phyloP scores from a whole-genome alignment of 2,329 filamentous ascomycete species.

The Fonsecaea pugnacius region DNA sequence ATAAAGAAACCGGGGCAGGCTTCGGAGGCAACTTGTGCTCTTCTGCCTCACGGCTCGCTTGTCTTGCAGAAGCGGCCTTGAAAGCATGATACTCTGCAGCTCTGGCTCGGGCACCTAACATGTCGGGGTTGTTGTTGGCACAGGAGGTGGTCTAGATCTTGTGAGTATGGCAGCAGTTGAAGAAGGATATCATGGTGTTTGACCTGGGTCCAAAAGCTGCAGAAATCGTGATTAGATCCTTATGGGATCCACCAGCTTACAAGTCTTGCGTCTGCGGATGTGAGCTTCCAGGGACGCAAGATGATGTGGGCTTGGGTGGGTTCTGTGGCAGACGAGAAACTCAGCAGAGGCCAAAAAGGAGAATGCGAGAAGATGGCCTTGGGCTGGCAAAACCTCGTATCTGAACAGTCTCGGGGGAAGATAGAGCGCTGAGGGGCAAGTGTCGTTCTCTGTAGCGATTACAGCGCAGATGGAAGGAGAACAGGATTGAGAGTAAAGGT shows the following conservation, averaged over 20 bases:
- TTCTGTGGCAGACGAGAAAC: conserved; percentile 1
- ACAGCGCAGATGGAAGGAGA: not conserved
- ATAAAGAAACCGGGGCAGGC: conserved; percentile 34
- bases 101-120: conserved; percentile 37
- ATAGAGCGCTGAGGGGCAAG: not conserved
- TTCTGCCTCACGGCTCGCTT: conserved; percentile 36
- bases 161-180: not conserved
- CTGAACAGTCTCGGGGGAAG: not conserved
- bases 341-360: not conserved
- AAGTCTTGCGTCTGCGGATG: not conserved
- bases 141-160: conserved; percentile 2
- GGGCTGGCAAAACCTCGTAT: not conserved
- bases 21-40: conserved; percentile 36
- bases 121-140: conserved; percentile 16
- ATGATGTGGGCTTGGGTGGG: conserved; percentile 2
- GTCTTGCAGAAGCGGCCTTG: conserved; percentile 35
- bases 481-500: not conserved
- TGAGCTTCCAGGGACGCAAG: not conserved
- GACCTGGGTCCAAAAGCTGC: conserved; percentile 14
- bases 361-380: not conserved
- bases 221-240: conserved; percentile 2
- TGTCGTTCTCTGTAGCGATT: not conserved
- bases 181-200: conserved; percentile 1
- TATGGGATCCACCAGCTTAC: not conserved
- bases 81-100: conserved; percentile 38